Evolutionary conservation across 805 yeast species (phyloP).

Genomic region (Sugiyamaella valdiviana): DNA sequence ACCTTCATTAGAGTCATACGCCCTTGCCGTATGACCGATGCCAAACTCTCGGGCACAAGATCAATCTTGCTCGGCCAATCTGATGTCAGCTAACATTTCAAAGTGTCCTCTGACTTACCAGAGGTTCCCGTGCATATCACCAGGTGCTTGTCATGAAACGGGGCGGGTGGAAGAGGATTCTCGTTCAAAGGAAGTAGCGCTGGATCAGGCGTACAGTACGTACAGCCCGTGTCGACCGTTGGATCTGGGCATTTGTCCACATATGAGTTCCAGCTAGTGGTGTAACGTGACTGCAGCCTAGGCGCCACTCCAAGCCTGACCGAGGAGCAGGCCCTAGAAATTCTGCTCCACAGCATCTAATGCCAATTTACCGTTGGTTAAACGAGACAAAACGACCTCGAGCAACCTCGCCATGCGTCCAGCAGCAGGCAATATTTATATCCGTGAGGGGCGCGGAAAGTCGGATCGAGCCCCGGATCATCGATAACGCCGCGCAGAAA

Average conservation of each 20-base stretch:
- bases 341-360: too few relatives aligned
- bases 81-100: slow-evolving; percentile 8
- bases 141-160: slow-evolving; percentile 50
- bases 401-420: too few relatives aligned
- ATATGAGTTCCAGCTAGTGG: background rate
- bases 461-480: background rate
- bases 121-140: slow-evolving; percentile 45
- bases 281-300: background rate
- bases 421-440: too few relatives aligned
- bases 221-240: slow-evolving; percentile 53
- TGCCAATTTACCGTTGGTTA: too few relatives aligned
- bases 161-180: slow-evolving; percentile 40
- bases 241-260: slow-evolving; percentile 45
- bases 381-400: too few relatives aligned
- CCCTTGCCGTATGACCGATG: slow-evolving; percentile 28
- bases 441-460: too few relatives aligned
- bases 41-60: slow-evolving; percentile 39
- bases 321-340: background rate
- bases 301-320: background rate
- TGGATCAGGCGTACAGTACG: slow-evolving; percentile 47
- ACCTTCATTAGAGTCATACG: slow-evolving; percentile 22
- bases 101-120: slow-evolving; percentile 13
- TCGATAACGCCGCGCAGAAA: background rate
- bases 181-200: slow-evolving; percentile 36
- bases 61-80: slow-evolving; percentile 45